Evolutionary conservation across 768 basidiomycete genomes (phyloP).

Genomic region (Kwoniella dendrophila): DNA sequence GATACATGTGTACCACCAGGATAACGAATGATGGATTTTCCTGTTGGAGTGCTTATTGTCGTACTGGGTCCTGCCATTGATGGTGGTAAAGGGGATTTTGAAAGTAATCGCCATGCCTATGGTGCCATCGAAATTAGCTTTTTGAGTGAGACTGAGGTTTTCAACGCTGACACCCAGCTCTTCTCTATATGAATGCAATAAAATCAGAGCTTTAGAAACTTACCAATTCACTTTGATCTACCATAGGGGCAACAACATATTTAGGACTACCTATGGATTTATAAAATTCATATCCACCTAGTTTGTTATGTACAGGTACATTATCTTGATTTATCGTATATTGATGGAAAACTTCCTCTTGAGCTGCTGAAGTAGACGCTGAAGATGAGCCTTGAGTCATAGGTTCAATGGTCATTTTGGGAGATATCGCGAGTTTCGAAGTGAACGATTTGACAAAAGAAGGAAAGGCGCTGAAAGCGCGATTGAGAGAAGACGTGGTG

Average conservation of each 20-base stretch:
- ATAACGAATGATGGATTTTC: conserved; percentile 19
- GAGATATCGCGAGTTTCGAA: neutral
- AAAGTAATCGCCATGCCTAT: conserved; percentile 86
- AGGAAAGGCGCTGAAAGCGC: neutral
- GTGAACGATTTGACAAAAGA: conserved; percentile 1
- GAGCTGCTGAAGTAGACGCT: neutral
- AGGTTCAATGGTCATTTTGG: conserved; percentile 3
- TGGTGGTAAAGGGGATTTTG: conserved; percentile 59
- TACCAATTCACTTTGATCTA: conserved; percentile 95
- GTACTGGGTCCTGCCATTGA: conserved; percentile 39
- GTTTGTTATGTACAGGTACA: conserved; percentile 32
- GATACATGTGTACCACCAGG: conserved; percentile 63
- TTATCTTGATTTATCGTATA: conserved; percentile 11
- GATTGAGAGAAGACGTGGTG: conserved; percentile 3
- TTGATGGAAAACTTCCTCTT: conserved; percentile 9
- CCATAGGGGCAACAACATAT: conserved; percentile 95
- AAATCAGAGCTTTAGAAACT: conserved; percentile 52
- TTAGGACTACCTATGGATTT: conserved; percentile 78
- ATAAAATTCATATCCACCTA: conserved; percentile 80
- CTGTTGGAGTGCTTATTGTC: conserved; percentile 12
- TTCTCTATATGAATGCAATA: neutral
- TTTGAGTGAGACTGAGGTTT: neutral
- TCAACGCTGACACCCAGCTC: neutral
- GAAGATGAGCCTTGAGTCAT: neutral
- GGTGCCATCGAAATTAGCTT: neutral